Base-by-base conservation (phyloP, 768 basidiomycete species). In the Paxillus ammoniavirescens region DNA sequence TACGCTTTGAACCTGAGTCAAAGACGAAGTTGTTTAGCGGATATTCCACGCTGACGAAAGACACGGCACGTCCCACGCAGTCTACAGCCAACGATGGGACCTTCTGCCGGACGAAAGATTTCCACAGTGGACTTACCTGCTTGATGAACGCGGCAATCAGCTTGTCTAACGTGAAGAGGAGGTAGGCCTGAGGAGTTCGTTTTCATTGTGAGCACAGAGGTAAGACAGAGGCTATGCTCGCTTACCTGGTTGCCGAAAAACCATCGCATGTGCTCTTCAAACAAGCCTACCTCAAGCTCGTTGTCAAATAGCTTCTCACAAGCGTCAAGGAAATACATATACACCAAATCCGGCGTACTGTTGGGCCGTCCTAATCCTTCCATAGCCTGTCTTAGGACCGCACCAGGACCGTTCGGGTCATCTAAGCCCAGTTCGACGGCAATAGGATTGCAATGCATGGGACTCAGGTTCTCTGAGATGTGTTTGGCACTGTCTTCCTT, bases 211-310 rank as follows among this genome's bases (percentile, higher is more conserved):
- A 21, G 21, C 21, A 21, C 21, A 2, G 21, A 13, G 15, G 30
- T 52, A 28, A 9, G 5, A 17, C 41, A 10, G 41, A 31, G 28
- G 37, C 40, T 36, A 14, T n/a, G 5, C 14, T 40, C 45, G 49
- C 77, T 57, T 70, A 89, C 89, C 81, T 86, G 87, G 56, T 84
- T 92, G 31, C 91, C 90, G 74, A 93, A 94, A 73, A 95, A 90
- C 82, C 92, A 91, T 58, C 97, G 77, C 84, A 98, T 84, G 64
- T 93, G 91, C 68, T 98, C 97, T 69, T 98, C 96, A 63, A 94
- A 98, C 18, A 86, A 83, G n/a, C 80, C 73, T 65, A 88, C 90
- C 69, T 98, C 97, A 55, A 98, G 78, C 65, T 98, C 95, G 57
- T 82, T 87, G 62, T 93, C 93, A 66, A 98, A 98, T 40, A 96